phyloP scores from a whole-genome alignment of 352 stramenopile species.

The Phytophthora syringae region DNA sequence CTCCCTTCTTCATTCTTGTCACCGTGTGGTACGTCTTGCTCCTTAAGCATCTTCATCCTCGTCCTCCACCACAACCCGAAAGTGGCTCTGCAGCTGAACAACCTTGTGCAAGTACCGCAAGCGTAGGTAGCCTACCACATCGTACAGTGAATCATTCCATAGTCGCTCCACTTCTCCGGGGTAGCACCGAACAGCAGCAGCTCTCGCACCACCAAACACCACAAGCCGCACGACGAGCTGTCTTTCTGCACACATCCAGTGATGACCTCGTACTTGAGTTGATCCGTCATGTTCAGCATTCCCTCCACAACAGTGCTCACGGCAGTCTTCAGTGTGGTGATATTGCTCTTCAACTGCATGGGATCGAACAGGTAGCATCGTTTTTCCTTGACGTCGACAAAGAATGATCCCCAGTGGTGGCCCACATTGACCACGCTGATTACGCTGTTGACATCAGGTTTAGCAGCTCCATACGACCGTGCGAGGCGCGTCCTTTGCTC shows the following conservation, averaged over 20 bases:
- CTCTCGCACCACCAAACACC: conserved; percentile 9
- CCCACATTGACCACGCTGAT: conserved; percentile 5
- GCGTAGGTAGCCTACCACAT: not conserved
- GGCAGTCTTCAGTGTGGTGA: not conserved
- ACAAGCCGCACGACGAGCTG: conserved; percentile 1
- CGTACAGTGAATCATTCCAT: conserved; percentile 6
- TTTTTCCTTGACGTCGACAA: not conserved
- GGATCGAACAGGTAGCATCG: conserved; percentile 3
- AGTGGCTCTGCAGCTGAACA: not conserved
- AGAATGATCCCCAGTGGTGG: conserved; percentile 3
- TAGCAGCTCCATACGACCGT: not conserved
- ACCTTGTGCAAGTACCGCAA: conserved; percentile 3
- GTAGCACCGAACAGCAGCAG: conserved; percentile 2
- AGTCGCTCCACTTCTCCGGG: not conserved
- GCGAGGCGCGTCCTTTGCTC: not conserved
- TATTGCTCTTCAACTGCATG: not conserved
- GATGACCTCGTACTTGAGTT: conserved; percentile 7
- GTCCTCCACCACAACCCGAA: not conserved
- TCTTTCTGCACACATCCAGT: conserved; percentile 6
- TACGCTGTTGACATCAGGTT: not conserved
- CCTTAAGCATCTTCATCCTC: too few species aligned
- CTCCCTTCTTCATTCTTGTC: too few species aligned
- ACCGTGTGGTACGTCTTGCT: too few species aligned
- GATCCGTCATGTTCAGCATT: conserved; percentile 10
- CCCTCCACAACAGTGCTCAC: not conserved